These are phyloP conservation scores for Fonsecaea pedrosoi DNA, from an alignment of 2,329 filamentous ascomycete species.

Conservation along the genomic window DNA sequence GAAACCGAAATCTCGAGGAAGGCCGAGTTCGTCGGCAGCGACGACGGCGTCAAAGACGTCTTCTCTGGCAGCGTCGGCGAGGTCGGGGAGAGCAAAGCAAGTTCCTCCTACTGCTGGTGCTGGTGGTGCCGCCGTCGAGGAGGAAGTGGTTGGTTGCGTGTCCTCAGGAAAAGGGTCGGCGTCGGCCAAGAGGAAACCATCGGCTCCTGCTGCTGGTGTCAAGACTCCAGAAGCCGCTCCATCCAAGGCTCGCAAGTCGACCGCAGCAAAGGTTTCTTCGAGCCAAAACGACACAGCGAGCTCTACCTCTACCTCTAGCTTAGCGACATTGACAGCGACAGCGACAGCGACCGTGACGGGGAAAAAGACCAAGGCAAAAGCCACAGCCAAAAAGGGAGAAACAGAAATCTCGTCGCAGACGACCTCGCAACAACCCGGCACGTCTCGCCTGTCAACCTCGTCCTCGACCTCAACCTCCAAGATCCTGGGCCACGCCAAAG, in stretches of 20 bases:
- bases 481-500: conserved; percentile 29
- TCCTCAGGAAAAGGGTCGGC: not conserved
- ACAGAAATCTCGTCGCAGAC: not conserved
- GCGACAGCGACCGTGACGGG: not conserved
- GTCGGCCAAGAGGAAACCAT: not conserved
- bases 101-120: no score
- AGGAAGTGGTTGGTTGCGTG: not conserved
- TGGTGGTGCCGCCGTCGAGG: not conserved
- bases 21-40: not conserved
- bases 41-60: not conserved
- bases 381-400: conserved; percentile 18
- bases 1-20: not conserved
- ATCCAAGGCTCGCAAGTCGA: not conserved
- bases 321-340: no score
- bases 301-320: not conserved
- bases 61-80: not conserved
- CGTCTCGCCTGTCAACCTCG: no score
- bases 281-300: not conserved
- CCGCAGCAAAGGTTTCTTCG: not conserved
- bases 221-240: conserved; percentile 6
- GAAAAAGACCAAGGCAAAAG: not conserved
- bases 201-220: not conserved
- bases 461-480: conserved; percentile 5
- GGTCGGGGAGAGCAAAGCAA: not conserved
- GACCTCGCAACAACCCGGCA: not conserved